A percentile compares a stretch with the other conserved stretches of the same genome.
Evolutionary conservation across 306 rosid genomes (phyloP).

Genomic region (Pyrus bretschneideri): DNA sequence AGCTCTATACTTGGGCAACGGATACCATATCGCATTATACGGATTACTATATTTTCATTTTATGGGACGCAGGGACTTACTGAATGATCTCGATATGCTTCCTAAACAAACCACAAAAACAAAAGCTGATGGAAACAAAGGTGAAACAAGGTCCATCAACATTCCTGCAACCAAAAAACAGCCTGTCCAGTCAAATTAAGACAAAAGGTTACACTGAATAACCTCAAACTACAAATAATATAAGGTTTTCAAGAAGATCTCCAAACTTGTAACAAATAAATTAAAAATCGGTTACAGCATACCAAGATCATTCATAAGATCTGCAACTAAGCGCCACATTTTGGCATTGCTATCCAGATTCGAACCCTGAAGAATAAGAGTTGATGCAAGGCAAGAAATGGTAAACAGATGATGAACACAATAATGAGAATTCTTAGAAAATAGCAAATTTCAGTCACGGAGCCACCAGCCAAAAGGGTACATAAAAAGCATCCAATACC

Average conservation of each 20-base stretch:
- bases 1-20: neutral
- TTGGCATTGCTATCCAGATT: slow-evolving; percentile 96
- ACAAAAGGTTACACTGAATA: neutral
- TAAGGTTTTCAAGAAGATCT: slow-evolving; percentile 1
- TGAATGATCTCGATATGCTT: slow-evolving; percentile 95
- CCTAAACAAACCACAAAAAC: slow-evolving; percentile 82
- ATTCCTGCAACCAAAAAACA: slow-evolving; percentile 55
- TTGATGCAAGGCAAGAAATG: neutral
- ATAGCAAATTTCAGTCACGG: neutral
- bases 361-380: slow-evolving; percentile 64
- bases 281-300: neutral
- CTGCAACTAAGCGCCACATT: slow-evolving; percentile 97
- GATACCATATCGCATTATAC: neutral
- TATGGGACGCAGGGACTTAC: slow-evolving; percentile 47
- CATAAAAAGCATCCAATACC: slow-evolving; percentile 2
- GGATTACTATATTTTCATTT: neutral
- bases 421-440: slow-evolving; percentile 5
- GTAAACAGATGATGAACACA: neutral
- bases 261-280: neutral
- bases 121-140: slow-evolving; percentile 85
- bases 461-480: neutral
- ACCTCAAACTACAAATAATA: neutral
- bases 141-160: slow-evolving; percentile 97
- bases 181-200: slow-evolving; percentile 18
- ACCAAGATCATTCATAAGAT: slow-evolving; percentile 97